phyloP scores from a whole-genome alignment of 306 rosid species.

The Delonix regia region DNA sequence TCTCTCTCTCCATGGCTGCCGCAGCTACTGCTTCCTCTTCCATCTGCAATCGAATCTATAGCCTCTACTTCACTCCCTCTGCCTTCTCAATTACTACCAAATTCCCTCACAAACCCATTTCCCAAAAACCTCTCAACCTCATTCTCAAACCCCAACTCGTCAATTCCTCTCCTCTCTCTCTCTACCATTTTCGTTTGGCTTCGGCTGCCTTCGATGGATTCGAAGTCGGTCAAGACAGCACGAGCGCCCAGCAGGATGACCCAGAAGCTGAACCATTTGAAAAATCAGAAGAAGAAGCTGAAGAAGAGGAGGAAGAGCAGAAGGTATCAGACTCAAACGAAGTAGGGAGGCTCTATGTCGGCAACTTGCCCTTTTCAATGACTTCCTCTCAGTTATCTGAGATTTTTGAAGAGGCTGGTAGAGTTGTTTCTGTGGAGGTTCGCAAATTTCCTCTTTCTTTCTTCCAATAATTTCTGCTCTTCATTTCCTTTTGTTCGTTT shows the following conservation, averaged over 20 bases:
- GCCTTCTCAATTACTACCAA: slow-evolving; percentile 49
- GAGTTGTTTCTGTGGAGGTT: slow-evolving; percentile 77
- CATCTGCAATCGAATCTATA: slow-evolving; percentile 56
- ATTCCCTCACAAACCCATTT: slow-evolving; percentile 48
- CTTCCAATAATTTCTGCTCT: neutral
- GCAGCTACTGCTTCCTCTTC: slow-evolving; percentile 57
- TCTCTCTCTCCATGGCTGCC: slow-evolving; percentile 51
- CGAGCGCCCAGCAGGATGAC: slow-evolving; percentile 39
- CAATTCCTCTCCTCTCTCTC: slow-evolving; percentile 42
- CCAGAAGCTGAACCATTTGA: slow-evolving; percentile 41
- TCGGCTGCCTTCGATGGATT: slow-evolving; percentile 55
- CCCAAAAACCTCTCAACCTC: slow-evolving; percentile 51
- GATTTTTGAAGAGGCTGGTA: slow-evolving; percentile 80
- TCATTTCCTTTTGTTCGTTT: neutral
- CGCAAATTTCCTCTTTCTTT: slow-evolving; percentile 16
- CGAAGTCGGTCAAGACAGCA: slow-evolving; percentile 45
- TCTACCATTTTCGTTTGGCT: slow-evolving; percentile 41
- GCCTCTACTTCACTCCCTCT: slow-evolving; percentile 51
- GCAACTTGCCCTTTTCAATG: slow-evolving; percentile 77
- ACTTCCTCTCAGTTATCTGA: slow-evolving; percentile 69
- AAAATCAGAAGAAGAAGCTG: slow-evolving; percentile 31
- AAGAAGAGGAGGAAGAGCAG: slow-evolving; percentile 38
- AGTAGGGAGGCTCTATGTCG: slow-evolving; percentile 82
- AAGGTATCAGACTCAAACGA: slow-evolving; percentile 48
- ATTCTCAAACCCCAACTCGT: slow-evolving; percentile 47